Conservation (phyloP, 2,329 filamentous ascomycete genomes). For the Trichoderma lentiforme region DNA sequence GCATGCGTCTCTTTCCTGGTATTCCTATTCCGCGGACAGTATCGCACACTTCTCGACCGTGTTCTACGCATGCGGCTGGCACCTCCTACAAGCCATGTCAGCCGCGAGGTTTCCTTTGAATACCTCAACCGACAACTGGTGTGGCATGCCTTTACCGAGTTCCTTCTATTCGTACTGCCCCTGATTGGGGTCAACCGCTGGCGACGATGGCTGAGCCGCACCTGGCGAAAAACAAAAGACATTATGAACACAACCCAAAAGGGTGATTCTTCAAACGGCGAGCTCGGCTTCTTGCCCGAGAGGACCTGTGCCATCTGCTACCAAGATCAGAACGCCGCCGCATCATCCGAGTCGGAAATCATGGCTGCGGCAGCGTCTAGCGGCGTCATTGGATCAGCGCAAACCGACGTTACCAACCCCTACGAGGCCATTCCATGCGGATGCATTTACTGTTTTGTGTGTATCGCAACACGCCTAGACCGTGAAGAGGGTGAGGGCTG, state of each 20-base stretch:
- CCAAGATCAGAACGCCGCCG: slow-evolving; percentile 76
- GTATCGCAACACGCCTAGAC: slow-evolving; percentile 84
- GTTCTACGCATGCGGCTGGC: slow-evolving; percentile 79
- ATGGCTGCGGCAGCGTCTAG: slow-evolving; percentile 67
- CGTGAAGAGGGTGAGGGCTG: slow-evolving; percentile 92
- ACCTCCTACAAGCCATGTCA: slow-evolving; percentile 79
- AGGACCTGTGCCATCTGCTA: slow-evolving; percentile 97
- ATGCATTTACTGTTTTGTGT: slow-evolving; percentile 95
- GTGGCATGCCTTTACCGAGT: slow-evolving; percentile 99
- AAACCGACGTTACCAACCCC: slow-evolving; percentile 93
- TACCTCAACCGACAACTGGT: slow-evolving; percentile 96
- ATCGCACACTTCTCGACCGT: slow-evolving; percentile 86
- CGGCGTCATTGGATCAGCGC: slow-evolving; percentile 80
- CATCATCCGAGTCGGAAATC: slow-evolving; percentile 70
- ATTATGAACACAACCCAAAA: slow-evolving; percentile 53
- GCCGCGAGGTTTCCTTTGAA: slow-evolving; percentile 91
- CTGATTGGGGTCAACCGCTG: slow-evolving; percentile 93
- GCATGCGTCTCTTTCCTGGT: slow-evolving; percentile 83
- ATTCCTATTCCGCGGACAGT: slow-evolving; percentile 86
- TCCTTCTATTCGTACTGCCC: slow-evolving; percentile 93
- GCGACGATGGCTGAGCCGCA: slow-evolving; percentile 81
- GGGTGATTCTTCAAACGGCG: slow-evolving; percentile 59
- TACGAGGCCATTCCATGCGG: slow-evolving; percentile 88
- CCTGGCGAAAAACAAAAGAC: slow-evolving; percentile 77
- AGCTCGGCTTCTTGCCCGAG: slow-evolving; percentile 83